Conservation (phyloP, 2,329 filamentous ascomycete species). For the Aureobasidium sp. region DNA sequence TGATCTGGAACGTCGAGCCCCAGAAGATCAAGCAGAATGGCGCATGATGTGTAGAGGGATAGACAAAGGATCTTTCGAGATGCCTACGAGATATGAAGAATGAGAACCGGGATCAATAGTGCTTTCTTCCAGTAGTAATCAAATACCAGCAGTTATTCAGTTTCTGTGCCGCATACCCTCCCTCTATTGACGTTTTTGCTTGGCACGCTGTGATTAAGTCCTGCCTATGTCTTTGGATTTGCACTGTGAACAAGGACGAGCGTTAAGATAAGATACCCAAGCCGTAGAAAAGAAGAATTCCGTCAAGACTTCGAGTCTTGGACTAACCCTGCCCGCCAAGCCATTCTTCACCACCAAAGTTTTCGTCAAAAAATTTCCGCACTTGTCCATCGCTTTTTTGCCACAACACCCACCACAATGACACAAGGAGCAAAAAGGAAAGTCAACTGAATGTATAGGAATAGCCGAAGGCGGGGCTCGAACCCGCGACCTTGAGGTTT, state of each 20-base stretch:
- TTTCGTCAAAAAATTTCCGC: neutral
- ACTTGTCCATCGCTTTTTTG: neutral
- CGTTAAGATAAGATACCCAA: neutral
- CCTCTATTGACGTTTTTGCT: neutral
- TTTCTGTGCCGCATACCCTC: neutral
- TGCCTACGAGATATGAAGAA: neutral
- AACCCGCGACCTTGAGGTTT: constrained; percentile 20
- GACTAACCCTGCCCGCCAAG: neutral
- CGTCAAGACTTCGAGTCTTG: too few species aligned
- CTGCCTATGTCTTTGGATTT: too few species aligned
- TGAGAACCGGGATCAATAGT: neutral
- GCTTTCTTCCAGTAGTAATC: neutral
- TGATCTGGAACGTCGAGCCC: constrained; percentile 94
- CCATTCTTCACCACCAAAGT: neutral
- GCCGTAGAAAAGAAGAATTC: too few species aligned
- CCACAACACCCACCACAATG: too few species aligned
- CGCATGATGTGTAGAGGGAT: neutral
- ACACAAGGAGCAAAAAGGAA: too few species aligned
- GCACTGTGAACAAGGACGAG: neutral
- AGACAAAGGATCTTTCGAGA: neutral
- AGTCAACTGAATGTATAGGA: too few species aligned
- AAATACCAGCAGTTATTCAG: neutral
- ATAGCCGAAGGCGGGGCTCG: constrained; percentile 22
- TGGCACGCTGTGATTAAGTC: too few species aligned
- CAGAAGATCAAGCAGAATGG: constrained; percentile 36